Conservation (phyloP, 1,284 basidiomycete genomes). For the Leccinum subfulvum region DNA sequence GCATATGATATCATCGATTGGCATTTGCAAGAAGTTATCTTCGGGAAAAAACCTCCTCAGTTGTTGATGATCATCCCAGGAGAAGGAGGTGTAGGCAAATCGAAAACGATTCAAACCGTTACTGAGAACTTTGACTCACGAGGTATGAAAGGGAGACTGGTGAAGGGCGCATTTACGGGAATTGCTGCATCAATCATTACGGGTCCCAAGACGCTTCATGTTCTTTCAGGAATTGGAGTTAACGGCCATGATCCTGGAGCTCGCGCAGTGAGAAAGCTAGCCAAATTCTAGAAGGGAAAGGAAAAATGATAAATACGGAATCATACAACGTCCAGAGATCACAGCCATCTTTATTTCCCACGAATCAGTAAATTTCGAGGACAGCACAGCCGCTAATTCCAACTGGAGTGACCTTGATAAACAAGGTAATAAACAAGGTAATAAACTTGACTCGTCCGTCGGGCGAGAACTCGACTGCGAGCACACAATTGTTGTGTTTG, state of each 20-base stretch:
- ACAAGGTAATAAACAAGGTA: no score
- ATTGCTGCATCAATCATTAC: not conserved
- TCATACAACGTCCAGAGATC: no score
- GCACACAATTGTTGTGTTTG: no score
- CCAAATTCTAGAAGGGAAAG: not conserved
- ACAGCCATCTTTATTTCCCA: no score
- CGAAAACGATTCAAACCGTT: not conserved
- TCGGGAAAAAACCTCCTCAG: not conserved
- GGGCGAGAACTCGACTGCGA: no score
- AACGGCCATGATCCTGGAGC: not conserved
- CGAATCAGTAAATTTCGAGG: no score
- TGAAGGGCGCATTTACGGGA: not conserved
- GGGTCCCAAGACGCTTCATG: not conserved
- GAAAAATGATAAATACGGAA: not conserved
- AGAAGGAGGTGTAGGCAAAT: not conserved
- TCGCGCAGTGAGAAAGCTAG: no score
- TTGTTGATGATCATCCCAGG: not conserved
- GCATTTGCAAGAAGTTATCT: not conserved
- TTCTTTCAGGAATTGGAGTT: not conserved
- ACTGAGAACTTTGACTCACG: not conserved
- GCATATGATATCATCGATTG: not conserved
- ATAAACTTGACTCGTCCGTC: no score
- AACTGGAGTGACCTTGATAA: no score
- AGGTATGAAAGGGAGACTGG: not conserved
- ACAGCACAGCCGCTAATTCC: no score